Conservation (phyloP, 148 eudicot genomes). For the Hydrangea macrophylla region DNA sequence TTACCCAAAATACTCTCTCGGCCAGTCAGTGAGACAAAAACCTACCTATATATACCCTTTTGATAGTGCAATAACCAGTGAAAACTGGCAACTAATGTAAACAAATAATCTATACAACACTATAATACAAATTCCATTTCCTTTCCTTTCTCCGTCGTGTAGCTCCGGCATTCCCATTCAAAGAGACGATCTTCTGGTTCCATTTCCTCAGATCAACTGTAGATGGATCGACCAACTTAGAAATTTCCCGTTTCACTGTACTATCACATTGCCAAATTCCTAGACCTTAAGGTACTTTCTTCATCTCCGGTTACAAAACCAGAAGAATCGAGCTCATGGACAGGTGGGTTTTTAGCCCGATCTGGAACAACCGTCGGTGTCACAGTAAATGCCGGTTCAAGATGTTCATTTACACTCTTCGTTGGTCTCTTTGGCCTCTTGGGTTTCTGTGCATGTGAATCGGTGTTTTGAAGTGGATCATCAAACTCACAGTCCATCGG, state of each 20-base stretch:
- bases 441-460: slow-evolving; percentile 39
- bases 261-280: not conserved
- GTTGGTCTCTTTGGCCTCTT: slow-evolving; percentile 83
- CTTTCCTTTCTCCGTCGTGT: slow-evolving; percentile 6
- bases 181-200: not conserved
- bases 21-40: not conserved
- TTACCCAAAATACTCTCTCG: not conserved
- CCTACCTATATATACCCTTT: slow-evolving; percentile 15
- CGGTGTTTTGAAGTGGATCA: slow-evolving; percentile 31
- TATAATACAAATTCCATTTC: slow-evolving; percentile 11
- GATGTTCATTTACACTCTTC: slow-evolving; percentile 79
- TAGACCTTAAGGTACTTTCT: slow-evolving; percentile 2
- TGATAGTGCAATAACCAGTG: slow-evolving; percentile 15
- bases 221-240: not conserved
- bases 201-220: not conserved
- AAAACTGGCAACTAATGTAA: slow-evolving; percentile 16
- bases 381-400: slow-evolving; percentile 73
- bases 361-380: slow-evolving; percentile 18
- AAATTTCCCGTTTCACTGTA: not conserved
- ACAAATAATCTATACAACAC: slow-evolving; percentile 26
- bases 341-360: slow-evolving; percentile 21
- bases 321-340: slow-evolving; percentile 14
- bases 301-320: slow-evolving; percentile 3
- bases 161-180: not conserved
- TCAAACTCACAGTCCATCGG: slow-evolving; percentile 37